A percentile compares a stretch with the other conserved stretches of the same genome.
phyloP scores from a whole-genome alignment of 352 stramenopile genomes.

The Globisporangium iwayamae region DNA sequence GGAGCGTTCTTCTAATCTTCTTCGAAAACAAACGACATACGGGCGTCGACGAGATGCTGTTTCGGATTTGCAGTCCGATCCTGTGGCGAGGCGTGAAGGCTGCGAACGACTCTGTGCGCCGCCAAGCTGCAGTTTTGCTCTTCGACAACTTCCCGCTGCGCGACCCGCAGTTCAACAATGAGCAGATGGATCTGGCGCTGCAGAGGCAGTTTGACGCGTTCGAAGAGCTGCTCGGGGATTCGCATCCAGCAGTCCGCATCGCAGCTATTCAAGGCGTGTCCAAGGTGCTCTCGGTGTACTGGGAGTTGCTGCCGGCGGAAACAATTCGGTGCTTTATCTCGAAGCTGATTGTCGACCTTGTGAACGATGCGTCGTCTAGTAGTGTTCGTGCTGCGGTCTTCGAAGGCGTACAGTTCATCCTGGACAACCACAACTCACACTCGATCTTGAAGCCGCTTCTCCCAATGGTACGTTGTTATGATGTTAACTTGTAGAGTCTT shows the following conservation, averaged over 20 bases:
- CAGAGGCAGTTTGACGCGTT: conserved; percentile 87
- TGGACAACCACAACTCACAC: conserved; percentile 86
- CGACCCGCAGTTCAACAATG: conserved; percentile 74
- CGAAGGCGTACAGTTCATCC: conserved; percentile 79
- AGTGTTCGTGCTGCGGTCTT: conserved; percentile 81
- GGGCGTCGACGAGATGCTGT: conserved; percentile 83
- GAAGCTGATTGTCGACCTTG: conserved; percentile 77
- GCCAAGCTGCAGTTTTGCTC: conserved; percentile 74
- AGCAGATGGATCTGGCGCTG: conserved; percentile 63
- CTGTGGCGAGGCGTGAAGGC: conserved; percentile 83
- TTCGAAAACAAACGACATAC: conserved; percentile 83
- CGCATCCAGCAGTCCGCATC: conserved; percentile 69
- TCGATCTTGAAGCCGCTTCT: conserved; percentile 80
- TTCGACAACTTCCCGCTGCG: conserved; percentile 85
- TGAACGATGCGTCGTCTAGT: conserved; percentile 74
- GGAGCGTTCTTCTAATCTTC: conserved; percentile 75
- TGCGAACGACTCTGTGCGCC: conserved; percentile 77
- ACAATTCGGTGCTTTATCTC: conserved; percentile 82
- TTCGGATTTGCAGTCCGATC: conserved; percentile 78
- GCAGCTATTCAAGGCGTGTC: conserved; percentile 77
- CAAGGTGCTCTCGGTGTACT: conserved; percentile 83
- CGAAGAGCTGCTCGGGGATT: conserved; percentile 68
- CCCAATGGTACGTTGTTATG: conserved; percentile 50
- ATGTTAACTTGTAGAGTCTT: conserved; percentile 3
- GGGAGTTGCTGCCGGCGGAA: conserved; percentile 75